Base-by-base conservation (phyloP, 805 yeast genomes). In the Zygoascus biomembranicola region DNA sequence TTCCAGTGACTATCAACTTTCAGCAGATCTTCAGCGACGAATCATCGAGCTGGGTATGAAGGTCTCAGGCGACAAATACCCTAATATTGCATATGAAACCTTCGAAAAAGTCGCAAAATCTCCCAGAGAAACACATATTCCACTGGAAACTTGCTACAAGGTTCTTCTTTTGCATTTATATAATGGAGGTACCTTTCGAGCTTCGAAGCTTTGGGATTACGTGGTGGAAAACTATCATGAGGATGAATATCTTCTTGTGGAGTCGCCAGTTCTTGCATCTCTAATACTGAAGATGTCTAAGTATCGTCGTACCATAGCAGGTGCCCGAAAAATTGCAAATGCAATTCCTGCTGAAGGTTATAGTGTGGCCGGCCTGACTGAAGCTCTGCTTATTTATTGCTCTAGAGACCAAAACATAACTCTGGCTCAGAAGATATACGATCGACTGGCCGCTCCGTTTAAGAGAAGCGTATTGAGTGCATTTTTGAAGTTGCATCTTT, bases 341-440 rank as follows among this genome's bases (percentile, higher is more conserved):
- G 19, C 20, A 26, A 26, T 61, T 11, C 61, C 62, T 2, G 31
- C 20, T 41, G 46, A 46, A 8, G 42, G 37, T 11, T 61, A 59
- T 47, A 44, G 43, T 11, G 41, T 20, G 8, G 59, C 52, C 14
- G 60, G 62, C 3, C 32, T 61, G 6, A 53, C 61, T 6, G 63
- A 60, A 44, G 58, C 63, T 14, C 45, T 61, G n/a, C 35, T 61
- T 14, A 48, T 54, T 39, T 54, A 53, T 32, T 57, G 63, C 47
- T 55, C 61, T 13, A 35, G 63, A 28, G 47, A 55, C 9, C 26
- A 32, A 43, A 43, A 61, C 23, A 39, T 32, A 8, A 39, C 46
- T 23, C 55, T 61, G 52, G 58, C 61, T 6, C 32, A 46, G 18
- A 45, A 51, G 31, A 49, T 61, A 10, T 46, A 18, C 14, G 41